Evolutionary conservation across 1,284 basidiomycete genomes (phyloP), one percentile per base, ranked within the genome.

Genomic region (Heimioporus retisporus): DNA sequence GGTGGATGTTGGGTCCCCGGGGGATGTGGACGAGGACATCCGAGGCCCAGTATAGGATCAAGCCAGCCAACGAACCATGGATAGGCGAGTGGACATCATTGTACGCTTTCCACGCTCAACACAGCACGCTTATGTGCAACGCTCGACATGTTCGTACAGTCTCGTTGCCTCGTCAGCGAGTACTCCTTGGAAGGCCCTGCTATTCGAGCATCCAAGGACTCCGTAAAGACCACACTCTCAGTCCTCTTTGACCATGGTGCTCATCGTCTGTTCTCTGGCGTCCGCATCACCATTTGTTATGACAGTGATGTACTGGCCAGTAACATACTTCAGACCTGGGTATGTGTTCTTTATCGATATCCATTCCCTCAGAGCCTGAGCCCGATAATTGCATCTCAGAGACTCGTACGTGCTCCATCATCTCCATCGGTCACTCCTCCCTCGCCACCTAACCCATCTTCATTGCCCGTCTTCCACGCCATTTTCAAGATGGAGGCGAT

Each of bases 1-100:
- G 84, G 75, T 84, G 86, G 21, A 88, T 73, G 60, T 88, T 79
- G 42, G 85, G 77, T 44, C 76, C 81, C 35, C 6, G 35, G 13
- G 84, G 82, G 23, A 88, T 84, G 59, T 79, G 75, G 10, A 88
- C 63, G 65, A 85, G 68, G 11, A 65, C 42, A 50, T 60, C 43
- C 14, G 56, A 28, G 10, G 65, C 50, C 19, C 31, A n/a, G 66
- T 58, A 51, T 77, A 68, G 18, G 42, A 3, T 50, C 63, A 7
- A 35, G 4, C 35, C 35, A 35, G 35, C 35, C 35, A 35, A 35
- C 35, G 35, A 6, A 7, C 35, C 28, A 28, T 28, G 28, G 40
- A 18, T 61, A n/a, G 14, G 23, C 51, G 35, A 35, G 25, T 16
- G 15, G 15, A 53, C 25, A 15, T 51, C 50, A 14, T 28, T 28